Conservation (phyloP, 805 yeast species). For the Saccharomyces jurei region DNA sequence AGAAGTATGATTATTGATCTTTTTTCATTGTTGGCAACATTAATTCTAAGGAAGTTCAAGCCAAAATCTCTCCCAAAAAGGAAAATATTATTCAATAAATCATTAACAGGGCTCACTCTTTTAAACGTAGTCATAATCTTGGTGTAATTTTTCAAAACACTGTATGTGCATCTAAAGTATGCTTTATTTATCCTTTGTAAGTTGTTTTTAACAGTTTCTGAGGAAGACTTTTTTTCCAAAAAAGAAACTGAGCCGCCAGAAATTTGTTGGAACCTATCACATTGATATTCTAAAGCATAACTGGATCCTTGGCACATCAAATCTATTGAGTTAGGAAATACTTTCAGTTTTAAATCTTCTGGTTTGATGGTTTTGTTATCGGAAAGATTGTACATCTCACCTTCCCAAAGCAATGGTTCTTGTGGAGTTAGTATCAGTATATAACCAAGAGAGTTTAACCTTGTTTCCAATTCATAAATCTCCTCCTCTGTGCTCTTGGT, state of each 20-base stretch:
- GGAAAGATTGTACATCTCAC: conserved; percentile 52
- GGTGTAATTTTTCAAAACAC: conserved; percentile 54
- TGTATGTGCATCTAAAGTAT: conserved; percentile 58
- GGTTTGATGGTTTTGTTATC: conserved; percentile 30
- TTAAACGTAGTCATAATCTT: conserved; percentile 48
- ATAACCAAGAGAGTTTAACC: conserved; percentile 42
- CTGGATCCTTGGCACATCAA: conserved; percentile 51
- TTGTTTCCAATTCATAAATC: conserved; percentile 19
- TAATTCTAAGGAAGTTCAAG: conserved; percentile 54
- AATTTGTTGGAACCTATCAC: conserved; percentile 48
- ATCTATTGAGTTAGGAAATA: conserved; percentile 14
- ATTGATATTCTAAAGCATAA: conserved; percentile 45
- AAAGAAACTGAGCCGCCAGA: conserved; percentile 49
- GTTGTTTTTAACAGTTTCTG: conserved; percentile 66
- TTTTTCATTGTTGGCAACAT: conserved; percentile 47
- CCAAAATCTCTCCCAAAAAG: conserved; percentile 78
- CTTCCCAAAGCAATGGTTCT: conserved; percentile 88
- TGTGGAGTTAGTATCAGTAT: conserved; percentile 67
- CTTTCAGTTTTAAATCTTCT: conserved; percentile 18
- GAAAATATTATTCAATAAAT: conserved; percentile 64
- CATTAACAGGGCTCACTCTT: conserved; percentile 59
- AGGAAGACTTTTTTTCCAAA: conserved; percentile 60
- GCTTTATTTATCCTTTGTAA: conserved; percentile 55
- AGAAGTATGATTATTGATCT: conserved; percentile 63
- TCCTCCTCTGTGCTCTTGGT: conserved; percentile 29